phyloP scores from a whole-genome alignment of 805 yeast species.

The Yarrowia hollandica region DNA sequence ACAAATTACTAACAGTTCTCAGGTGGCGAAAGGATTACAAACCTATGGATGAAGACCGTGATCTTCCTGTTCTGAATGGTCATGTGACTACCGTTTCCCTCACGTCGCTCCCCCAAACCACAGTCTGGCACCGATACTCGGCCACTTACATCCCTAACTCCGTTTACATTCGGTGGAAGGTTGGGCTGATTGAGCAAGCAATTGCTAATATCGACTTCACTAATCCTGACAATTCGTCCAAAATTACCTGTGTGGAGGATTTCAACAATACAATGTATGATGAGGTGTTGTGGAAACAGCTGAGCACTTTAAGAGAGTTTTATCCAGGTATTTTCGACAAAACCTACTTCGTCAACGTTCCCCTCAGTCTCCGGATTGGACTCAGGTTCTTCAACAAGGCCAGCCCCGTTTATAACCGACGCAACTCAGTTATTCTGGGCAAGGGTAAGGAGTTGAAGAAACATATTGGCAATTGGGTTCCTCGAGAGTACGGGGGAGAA shows the following conservation, averaged over 20 bases:
- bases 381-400: constrained; percentile 5
- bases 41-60: neutral
- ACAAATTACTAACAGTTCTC: neutral
- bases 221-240: neutral
- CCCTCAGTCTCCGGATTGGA: neutral
- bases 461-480: constrained; percentile 7
- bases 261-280: neutral
- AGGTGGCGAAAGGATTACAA: constrained; percentile 6
- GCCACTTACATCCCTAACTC: neutral
- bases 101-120: neutral
- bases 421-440: constrained; percentile 1
- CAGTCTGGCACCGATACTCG: neutral
- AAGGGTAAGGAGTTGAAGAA: constrained; percentile 11
- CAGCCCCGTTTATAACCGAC: neutral
- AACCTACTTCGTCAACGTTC: constrained; percentile 1
- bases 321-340: constrained; percentile 2
- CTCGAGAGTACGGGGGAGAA: constrained; percentile 6
- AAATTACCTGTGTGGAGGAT: neutral
- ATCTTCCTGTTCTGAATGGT: neutral
- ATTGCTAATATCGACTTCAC: neutral
- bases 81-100: neutral
- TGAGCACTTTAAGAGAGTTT: constrained; percentile 5
- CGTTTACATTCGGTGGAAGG: constrained; percentile 12
- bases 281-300: constrained; percentile 1
- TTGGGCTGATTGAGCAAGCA: neutral